Conservation (phyloP, 345 rosid species). For the Anastatica hierochuntica region DNA sequence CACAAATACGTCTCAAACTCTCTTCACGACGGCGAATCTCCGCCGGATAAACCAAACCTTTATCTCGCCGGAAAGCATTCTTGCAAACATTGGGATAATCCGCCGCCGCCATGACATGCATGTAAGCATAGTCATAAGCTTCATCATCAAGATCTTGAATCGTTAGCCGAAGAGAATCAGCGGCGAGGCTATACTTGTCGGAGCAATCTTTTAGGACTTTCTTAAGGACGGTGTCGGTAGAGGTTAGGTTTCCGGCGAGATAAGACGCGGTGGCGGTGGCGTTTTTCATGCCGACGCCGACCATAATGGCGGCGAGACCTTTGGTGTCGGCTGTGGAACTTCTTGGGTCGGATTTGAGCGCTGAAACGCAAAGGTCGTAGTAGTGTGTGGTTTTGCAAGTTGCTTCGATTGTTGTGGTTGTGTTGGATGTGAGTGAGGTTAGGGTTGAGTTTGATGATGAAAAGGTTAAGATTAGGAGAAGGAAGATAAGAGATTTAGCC, state of each 20-base stretch:
- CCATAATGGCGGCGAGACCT: conserved; percentile 56
- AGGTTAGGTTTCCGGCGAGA: conserved; percentile 30
- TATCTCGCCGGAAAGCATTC: conserved; percentile 40
- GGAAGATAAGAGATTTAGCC: conserved; percentile 16
- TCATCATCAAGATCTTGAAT: conserved; percentile 41
- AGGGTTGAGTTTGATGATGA: conserved; percentile 4
- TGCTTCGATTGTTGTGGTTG: conserved; percentile 38
- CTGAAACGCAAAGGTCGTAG: conserved; percentile 61
- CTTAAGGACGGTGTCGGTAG: conserved; percentile 26
- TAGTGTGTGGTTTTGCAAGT: conserved; percentile 61
- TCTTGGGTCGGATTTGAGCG: conserved; percentile 56
- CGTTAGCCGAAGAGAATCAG: conserved; percentile 43
- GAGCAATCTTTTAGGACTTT: conserved; percentile 50
- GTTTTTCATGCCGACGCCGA: conserved; percentile 44
- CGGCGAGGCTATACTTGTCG: conserved; percentile 51
- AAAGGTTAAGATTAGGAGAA: conserved; percentile 11
- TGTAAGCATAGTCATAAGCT: conserved; percentile 56
- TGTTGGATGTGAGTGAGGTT: too few relatives aligned
- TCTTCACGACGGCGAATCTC: conserved; percentile 55
- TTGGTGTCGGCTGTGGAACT: conserved; percentile 47
- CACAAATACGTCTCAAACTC: conserved; percentile 62
- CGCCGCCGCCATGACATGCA: conserved; percentile 55
- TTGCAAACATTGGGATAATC: conserved; percentile 69
- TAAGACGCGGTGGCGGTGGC: conserved; percentile 68
- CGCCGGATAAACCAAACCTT: conserved; percentile 41